Base-by-base conservation (phyloP, 768 basidiomycete genomes). In the Pisolithus sp. region DNA sequence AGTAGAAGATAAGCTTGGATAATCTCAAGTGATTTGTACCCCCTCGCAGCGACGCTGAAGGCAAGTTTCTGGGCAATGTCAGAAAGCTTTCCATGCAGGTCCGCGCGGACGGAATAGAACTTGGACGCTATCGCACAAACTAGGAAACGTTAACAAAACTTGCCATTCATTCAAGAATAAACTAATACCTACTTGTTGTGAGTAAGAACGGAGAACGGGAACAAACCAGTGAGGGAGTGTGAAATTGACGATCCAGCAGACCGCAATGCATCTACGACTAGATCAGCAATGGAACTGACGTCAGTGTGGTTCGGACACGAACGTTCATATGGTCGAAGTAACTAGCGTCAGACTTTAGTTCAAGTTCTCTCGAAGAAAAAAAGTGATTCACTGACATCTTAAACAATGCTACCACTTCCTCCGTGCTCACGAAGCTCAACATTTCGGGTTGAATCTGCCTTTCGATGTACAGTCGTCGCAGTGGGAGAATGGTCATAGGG, bases 71-170 rank as follows among this genome's bases (percentile, higher is more conserved):
- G 89, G 3, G 89, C 86, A 31, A 93, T 77, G 51, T 91, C 90
- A 1, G 86, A 78, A 43, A 97, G 75, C 49, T 80, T 81, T 2
- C 80, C 71, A 58, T 95, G 89, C 13, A 97, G 77, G 26, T 94
- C 93, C 13, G 88, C 83, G 30, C 89, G 85, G 34, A 77, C 75
- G 1, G 80, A 76, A 68, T 95, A 94, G 69, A 92, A 96, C 64
- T 90, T 89, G 62, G 89, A 85, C 3, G 95, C 84, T 50, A 96
- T 87, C n/a, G 95, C 86, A 65, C 94, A 97, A 55, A 99, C 93
- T 97, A 57, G 20, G 48, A 21, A 47, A 49, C 36, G 13, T 21
- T 28, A 46, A 44, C 51, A 42, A 57, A 50, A 50, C 34, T 47
- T 39, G 43, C n/a, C 8, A 7, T 17, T 26, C 8, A 7, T 17